Base-by-base conservation (phyloP, 768 basidiomycete genomes). In the Tulasnella sp. region DNA sequence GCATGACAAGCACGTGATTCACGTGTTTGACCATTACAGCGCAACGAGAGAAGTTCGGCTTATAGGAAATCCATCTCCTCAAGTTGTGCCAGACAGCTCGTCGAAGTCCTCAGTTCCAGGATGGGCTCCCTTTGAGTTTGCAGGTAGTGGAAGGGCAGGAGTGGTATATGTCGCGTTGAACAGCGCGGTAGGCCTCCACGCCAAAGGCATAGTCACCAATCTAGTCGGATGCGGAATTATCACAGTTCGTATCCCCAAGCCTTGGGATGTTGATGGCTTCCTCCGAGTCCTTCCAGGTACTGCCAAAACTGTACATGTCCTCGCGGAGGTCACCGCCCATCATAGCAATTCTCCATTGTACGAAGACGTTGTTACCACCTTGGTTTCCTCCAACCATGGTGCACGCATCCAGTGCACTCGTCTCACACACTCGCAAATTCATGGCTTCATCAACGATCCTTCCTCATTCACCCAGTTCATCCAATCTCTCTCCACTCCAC, bases 1-100 rank as follows among this genome's bases (percentile, higher is more conserved):
- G 44, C 71, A 72, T 13, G 63, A 67, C 16, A 73, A 68, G 35
- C 87, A 93, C 64, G 79, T 86, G 51, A 73, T 91, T 49, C 90
- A 96, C 64, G 68, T 96, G 35, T 91, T 98, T 61, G 91, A 98
- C 65, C 86, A 93, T 58, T 73, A 85, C 61, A 77, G 78, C 55
- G 72, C 79, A 28, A 71, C 80, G 29, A 80, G 93, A 22, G 90
- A 98, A 66, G 67, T 76, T 78, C 83, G 2, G 74, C 79, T n/a
- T n/a, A n/a, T n/a, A n/a, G n/a, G 48, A 60, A 70, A 29, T 65
- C 78, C 32, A 58, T 65, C 24, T 70, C 71, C 7, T 48, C 72
- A n/a, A n/a, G n/a, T n/a, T 63, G 35, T 20, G 56, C 55, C 50
- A 48, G 62, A 22, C 55, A 67, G 13, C 59, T 83, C 43, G 61